A percentile compares a stretch with the other conserved stretches of the same genome.
phyloP scores from a whole-genome alignment of 768 basidiomycete species.

The Brasilioporus rufonigricans region DNA sequence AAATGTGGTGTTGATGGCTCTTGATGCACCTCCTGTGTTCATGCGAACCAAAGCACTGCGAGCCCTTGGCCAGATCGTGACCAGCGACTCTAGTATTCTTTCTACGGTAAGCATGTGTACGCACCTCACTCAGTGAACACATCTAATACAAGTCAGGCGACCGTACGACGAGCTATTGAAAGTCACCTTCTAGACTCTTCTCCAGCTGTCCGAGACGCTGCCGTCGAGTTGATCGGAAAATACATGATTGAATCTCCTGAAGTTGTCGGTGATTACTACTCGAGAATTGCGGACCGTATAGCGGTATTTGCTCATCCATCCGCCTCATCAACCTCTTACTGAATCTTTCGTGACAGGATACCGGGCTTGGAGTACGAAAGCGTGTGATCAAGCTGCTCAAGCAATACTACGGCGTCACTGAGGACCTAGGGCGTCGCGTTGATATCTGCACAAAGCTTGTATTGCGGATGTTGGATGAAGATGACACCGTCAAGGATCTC shows the following conservation, averaged over 20 bases:
- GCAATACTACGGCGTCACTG: conserved; percentile 68
- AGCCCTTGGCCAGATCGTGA: conserved; percentile 86
- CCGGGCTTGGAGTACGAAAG: conserved; percentile 90
- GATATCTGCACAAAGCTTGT: conserved; percentile 85
- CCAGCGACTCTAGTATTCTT: conserved; percentile 82
- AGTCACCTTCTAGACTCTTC: conserved; percentile 88
- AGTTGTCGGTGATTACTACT: conserved; percentile 88
- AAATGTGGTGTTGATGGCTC: conserved; percentile 69
- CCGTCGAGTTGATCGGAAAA: conserved; percentile 96
- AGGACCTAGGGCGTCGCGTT: conserved; percentile 55
- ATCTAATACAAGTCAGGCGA: conserved; percentile 43
- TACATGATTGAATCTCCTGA: conserved; percentile 89
- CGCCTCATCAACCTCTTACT: not conserved
- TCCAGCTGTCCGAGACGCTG: conserved; percentile 93
- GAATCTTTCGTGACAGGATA: conserved; percentile 57
- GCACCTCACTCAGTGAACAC: not conserved
- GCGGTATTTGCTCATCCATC: conserved; percentile 53
- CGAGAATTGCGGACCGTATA: conserved; percentile 84
- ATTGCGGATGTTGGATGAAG: conserved; percentile 85
- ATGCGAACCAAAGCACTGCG: conserved; percentile 93
- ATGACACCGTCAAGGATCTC: conserved; percentile 92
- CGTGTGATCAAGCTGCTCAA: conserved; percentile 94
- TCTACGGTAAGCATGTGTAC: conserved; percentile 51
- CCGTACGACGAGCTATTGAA: conserved; percentile 85
- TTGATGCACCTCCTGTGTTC: conserved; percentile 85